These are phyloP conservation scores for Coccomyxa sp. DNA, from an alignment of 139 green algal species.

Conservation along the genomic window DNA sequence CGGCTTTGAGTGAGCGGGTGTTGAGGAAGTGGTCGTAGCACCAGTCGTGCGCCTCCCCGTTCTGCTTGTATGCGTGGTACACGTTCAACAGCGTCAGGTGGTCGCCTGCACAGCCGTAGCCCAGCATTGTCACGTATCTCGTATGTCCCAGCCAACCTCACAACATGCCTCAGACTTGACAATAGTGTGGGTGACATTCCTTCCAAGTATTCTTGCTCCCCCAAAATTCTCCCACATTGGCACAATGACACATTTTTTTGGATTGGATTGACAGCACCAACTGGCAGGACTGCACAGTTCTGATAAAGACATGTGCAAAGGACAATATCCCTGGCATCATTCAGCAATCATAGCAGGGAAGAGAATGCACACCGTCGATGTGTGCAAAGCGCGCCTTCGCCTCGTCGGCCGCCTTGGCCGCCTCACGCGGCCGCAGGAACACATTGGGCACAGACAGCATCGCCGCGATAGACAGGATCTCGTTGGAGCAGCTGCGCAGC, in stretches of 20 bases:
- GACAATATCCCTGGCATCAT: too few relatives aligned
- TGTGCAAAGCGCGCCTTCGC: constrained; percentile 93
- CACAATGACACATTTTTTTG: not conserved
- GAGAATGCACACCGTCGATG: constrained; percentile 67
- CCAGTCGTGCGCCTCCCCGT: constrained; percentile 78
- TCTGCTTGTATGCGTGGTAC: constrained; percentile 97
- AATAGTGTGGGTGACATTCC: too few relatives aligned
- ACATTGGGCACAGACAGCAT: constrained; percentile 95
- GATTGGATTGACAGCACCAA: not conserved
- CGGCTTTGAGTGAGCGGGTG: constrained; percentile 80
- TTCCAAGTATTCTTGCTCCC: too few relatives aligned
- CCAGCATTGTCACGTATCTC: not conserved
- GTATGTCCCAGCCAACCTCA: not conserved
- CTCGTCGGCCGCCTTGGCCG: constrained; percentile 87
- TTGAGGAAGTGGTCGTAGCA: constrained; percentile 98
- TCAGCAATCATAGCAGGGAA: too few relatives aligned
- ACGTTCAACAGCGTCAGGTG: constrained; percentile 98
- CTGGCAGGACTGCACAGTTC: not conserved
- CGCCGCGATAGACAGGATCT: constrained; percentile 93
- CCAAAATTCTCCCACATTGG: not conserved
- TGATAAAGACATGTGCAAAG: not conserved
- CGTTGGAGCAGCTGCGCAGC: constrained; percentile 82
- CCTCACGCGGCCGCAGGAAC: constrained; percentile 91
- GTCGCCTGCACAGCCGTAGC: constrained; percentile 61
- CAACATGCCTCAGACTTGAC: too few relatives aligned